Base-by-base conservation (phyloP, 2,329 filamentous ascomycete species). In the Colletotrichum sp. region DNA sequence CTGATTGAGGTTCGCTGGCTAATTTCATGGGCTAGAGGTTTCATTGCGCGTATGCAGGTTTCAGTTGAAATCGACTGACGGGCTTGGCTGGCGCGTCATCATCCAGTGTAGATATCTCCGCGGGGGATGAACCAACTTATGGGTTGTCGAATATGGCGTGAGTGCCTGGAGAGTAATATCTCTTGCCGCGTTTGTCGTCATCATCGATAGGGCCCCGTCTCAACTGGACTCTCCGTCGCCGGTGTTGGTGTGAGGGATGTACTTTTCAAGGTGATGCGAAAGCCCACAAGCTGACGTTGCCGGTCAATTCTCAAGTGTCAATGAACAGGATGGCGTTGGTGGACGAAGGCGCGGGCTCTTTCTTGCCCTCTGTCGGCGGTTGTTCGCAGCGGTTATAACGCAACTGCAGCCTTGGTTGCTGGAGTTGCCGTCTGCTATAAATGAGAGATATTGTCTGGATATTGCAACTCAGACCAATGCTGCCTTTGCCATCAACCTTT, bases 251-350 rank as follows among this genome's bases (percentile, higher is more conserved):
- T 13, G 1, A 52, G n/a, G 10, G 6, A 13, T 52, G 44, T 21
- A 9, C n/a, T n/a, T n/a, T n/a, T n/a, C n/a, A n/a, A n/a, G n/a
- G n/a, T n/a, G n/a, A n/a, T n/a, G n/a, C n/a, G n/a, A n/a, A n/a
- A n/a, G n/a, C n/a, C n/a, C n/a, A n/a, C n/a, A n/a, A n/a, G n/a
- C n/a, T n/a, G n/a, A n/a, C n/a, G n/a, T n/a, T n/a, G 44, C 44
- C 6, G 6, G 18, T 21, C 1, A n/a, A 12, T 4, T 7, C 10
- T 2, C 18, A 21, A 0, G 18, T 3, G 44, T 12, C 4, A 1
- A 49, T 49, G 5, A n/a, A 13, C 6, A 21, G 44, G 10, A 49
- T 5, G 44, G n/a, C n/a, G 44, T 8, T 49, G 44, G 1, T 21
- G 44, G 44, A 21, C 3, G 44, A 12, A 1, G 44, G 18, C 3